These are phyloP conservation scores for Cephalotrichum gorgonifer DNA, from an alignment of 2,329 filamentous ascomycete species.

Conservation along the genomic window DNA sequence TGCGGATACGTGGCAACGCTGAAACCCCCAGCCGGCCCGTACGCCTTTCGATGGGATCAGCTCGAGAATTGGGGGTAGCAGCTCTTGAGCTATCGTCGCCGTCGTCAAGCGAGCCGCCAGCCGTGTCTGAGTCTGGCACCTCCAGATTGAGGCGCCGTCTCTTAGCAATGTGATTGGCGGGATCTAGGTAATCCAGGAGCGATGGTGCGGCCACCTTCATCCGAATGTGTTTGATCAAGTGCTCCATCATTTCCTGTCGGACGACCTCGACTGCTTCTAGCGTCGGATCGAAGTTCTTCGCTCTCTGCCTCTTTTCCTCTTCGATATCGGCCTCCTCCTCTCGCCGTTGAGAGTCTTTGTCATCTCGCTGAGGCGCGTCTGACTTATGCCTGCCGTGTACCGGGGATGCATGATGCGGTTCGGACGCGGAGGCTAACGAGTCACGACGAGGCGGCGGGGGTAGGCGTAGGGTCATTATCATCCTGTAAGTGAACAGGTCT, in stretches of 20 bases:
- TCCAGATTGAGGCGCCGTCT: conserved; percentile 69
- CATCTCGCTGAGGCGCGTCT: conserved; percentile 48
- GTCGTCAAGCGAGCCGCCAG: conserved; percentile 37
- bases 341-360: conserved; percentile 52
- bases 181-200: conserved; percentile 73
- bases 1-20: conserved; percentile 65
- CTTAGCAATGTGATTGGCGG: conserved; percentile 68
- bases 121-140: conserved; percentile 52
- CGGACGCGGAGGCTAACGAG: neutral
- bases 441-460: conserved; percentile 13
- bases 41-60: conserved; percentile 50
- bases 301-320: conserved; percentile 80
- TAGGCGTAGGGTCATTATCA: conserved; percentile 73
- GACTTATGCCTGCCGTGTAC: neutral
- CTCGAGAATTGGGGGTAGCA: conserved; percentile 55
- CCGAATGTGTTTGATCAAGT: conserved; percentile 81
- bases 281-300: conserved; percentile 84
- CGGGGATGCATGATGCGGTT: neutral
- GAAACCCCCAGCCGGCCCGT: conserved; percentile 45
- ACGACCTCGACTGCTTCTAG: conserved; percentile 71
- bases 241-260: conserved; percentile 71
- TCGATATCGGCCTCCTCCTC: conserved; percentile 78
- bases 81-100: conserved; percentile 51
- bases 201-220: conserved; percentile 74
- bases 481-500: conserved; percentile 79